Percentiles rank a stretch among this genome's conserved stretches.
phyloP scores from a whole-genome alignment of 2,329 filamentous ascomycete genomes.

The Xylaria sp. region DNA sequence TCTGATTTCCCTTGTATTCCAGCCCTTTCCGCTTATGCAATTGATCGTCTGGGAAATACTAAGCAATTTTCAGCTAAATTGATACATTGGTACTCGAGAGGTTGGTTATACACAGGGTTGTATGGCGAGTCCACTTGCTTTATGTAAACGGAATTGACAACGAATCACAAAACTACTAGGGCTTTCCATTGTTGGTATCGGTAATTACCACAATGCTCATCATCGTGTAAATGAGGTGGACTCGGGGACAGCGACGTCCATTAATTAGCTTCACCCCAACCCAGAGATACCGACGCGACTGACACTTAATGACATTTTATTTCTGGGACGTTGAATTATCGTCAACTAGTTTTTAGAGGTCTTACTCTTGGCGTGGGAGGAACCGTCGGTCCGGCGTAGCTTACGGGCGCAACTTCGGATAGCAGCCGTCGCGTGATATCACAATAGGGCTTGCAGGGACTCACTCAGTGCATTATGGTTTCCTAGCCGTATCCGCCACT shows the following conservation, averaged over 20 bases:
- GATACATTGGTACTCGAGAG: background rate
- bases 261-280: background rate
- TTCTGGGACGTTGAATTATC: background rate
- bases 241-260: background rate
- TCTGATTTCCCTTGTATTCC: background rate
- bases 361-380: background rate
- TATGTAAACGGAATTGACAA: background rate
- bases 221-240: background rate
- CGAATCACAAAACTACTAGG: background rate
- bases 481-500: background rate
- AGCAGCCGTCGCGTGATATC: constrained; percentile 22
- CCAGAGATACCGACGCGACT: background rate
- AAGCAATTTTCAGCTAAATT: background rate
- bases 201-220: background rate
- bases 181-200: background rate
- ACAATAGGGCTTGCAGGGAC: constrained; percentile 24
- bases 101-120: background rate
- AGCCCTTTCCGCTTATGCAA: background rate
- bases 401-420: background rate
- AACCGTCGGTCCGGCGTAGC: constrained; percentile 3
- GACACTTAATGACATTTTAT: background rate
- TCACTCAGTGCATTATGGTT: background rate
- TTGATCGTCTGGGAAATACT: background rate
- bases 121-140: background rate
- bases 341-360: background rate